Evolutionary conservation across 345 rosid genomes (phyloP).

Genomic region (Heritiera fomes): DNA sequence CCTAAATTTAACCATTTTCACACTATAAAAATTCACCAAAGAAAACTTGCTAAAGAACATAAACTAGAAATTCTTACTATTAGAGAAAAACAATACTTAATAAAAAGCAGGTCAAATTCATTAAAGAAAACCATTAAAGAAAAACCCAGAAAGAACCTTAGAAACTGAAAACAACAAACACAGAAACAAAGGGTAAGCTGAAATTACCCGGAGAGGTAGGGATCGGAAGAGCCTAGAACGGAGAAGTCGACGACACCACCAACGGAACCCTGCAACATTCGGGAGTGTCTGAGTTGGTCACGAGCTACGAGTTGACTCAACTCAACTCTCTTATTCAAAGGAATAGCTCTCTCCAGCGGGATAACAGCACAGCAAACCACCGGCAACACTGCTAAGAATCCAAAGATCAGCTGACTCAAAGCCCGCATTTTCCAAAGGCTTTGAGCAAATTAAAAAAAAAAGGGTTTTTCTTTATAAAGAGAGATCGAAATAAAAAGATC

Average conservation of each 20-base stretch:
- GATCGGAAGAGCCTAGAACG: slow-evolving; percentile 84
- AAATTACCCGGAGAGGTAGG: slow-evolving; percentile 74
- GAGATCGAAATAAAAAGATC: slow-evolving; percentile 8
- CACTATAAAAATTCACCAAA: background rate
- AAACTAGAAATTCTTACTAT: background rate
- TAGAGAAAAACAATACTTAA: background rate
- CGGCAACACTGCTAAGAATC: slow-evolving; percentile 24
- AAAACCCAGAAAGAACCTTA: background rate
- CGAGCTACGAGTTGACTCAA: slow-evolving; percentile 59
- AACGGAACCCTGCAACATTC: slow-evolving; percentile 56
- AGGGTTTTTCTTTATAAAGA: background rate
- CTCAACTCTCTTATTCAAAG: slow-evolving; percentile 51
- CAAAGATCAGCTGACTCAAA: slow-evolving; percentile 28
- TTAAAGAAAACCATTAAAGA: too few species aligned
- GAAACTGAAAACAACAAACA: background rate
- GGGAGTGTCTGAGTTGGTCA: slow-evolving; percentile 71
- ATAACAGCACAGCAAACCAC: slow-evolving; percentile 46
- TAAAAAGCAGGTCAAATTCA: background rate
- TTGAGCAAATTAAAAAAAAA: background rate
- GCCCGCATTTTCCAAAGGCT: slow-evolving; percentile 35
- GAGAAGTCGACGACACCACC: slow-evolving; percentile 70
- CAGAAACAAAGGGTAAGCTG: background rate
- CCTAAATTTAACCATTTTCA: background rate
- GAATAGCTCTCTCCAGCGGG: slow-evolving; percentile 66
- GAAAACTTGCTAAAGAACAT: background rate